Conservation (phyloP, 768 basidiomycete genomes). For the Trichaptum fuscoviolaceum region DNA sequence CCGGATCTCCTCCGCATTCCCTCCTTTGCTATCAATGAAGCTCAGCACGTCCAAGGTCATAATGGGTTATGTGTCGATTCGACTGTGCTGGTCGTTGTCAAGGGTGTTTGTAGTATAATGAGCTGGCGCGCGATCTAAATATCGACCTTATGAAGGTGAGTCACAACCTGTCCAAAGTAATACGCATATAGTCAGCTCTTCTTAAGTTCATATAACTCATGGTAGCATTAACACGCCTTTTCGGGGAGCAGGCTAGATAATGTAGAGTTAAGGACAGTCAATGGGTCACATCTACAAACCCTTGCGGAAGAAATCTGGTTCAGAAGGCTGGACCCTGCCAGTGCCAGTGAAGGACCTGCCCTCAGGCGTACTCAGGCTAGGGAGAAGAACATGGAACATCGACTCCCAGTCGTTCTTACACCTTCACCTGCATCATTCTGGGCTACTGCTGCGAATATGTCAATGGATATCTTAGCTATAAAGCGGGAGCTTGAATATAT, state of each 20-base stretch:
- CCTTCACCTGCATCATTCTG: not conserved
- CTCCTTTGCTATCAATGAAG: constrained; percentile 86
- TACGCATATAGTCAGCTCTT: not conserved
- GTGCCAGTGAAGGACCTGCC: no score
- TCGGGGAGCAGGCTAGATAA: no score
- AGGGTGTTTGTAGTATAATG: not conserved
- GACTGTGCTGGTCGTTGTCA: not conserved
- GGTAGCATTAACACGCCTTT: no score
- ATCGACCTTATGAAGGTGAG: not conserved
- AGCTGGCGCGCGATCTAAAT: not conserved
- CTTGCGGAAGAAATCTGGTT: no score
- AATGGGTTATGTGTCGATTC: constrained; percentile 9
- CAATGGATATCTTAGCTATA: not conserved
- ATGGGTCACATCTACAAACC: no score
- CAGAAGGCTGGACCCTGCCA: no score
- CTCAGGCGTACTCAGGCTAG: no score
- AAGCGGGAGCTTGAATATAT: not conserved
- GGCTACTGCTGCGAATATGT: not conserved
- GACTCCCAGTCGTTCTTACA: not conserved
- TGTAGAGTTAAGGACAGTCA: no score
- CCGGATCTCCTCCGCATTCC: constrained; percentile 83
- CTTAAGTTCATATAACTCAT: no score
- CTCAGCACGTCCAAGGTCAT: constrained; percentile 82
- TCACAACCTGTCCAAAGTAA: not conserved
- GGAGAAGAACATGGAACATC: no score